A percentile compares a stretch with the other conserved stretches of the same genome.
Conservation (phyloP, 2,329 filamentous ascomycete species). For the Pyrenophora seminiperda region DNA sequence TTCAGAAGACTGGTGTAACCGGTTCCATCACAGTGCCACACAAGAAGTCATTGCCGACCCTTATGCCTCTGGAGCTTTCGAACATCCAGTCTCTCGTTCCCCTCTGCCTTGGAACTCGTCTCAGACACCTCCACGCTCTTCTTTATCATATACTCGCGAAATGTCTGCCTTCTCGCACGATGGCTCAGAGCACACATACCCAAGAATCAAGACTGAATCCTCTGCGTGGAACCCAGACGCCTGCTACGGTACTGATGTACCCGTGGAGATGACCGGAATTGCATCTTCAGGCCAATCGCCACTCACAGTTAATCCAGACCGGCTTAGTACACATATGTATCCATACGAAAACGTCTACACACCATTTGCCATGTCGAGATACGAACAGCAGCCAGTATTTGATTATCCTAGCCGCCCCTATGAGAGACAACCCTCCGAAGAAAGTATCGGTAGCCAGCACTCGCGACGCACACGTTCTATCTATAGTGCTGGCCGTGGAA, state of each 20-base stretch:
- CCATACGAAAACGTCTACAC: conserved; percentile 34
- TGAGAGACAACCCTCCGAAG: conserved; percentile 19
- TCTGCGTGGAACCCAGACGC: conserved; percentile 35
- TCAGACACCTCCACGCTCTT: conserved; percentile 42
- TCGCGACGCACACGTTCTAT: conserved; percentile 6
- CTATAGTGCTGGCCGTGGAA: conserved; percentile 1
- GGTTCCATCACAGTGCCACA: conserved; percentile 34
- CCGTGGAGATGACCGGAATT: conserved; percentile 16
- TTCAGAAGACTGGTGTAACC: conserved; percentile 40
- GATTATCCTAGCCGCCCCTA: conserved; percentile 18
- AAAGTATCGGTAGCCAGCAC: conserved; percentile 19
- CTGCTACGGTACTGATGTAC: conserved; percentile 19
- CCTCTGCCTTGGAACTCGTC: conserved; percentile 39
- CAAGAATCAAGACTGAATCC: conserved; percentile 37
- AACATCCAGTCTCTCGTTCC: conserved; percentile 40
- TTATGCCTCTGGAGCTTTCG: conserved; percentile 41
- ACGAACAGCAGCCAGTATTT: conserved; percentile 21
- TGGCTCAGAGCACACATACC: conserved; percentile 35
- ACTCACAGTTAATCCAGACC: conserved; percentile 42
- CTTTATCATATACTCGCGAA: conserved; percentile 36
- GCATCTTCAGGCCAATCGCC: conserved; percentile 23
- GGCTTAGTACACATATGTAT: conserved; percentile 30
- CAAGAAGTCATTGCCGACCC: conserved; percentile 39
- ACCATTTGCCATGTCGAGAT: conserved; percentile 27
- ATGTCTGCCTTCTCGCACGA: conserved; percentile 45